Conservation (phyloP, 208 protist genomes). For the Blechomonas ayalai region DNA sequence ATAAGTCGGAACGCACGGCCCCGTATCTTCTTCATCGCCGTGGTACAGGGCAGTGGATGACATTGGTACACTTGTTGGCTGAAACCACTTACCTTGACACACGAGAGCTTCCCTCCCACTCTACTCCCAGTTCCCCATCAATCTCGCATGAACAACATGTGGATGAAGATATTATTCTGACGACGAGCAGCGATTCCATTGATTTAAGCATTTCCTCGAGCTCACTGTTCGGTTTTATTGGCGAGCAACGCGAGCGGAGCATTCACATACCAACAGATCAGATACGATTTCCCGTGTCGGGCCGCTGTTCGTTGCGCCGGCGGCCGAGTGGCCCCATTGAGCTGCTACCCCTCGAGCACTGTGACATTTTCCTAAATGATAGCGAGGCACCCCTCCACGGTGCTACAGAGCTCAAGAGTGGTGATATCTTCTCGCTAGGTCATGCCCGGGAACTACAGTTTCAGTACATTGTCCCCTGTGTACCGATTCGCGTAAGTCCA, state of each 20-base stretch:
- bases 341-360: conserved; percentile 10
- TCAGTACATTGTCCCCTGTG: conserved; percentile 56
- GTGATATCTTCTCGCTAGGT: conserved; percentile 51
- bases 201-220: no score
- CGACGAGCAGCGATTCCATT: no score
- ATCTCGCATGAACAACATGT: neutral
- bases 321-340: conserved; percentile 8
- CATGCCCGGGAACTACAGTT: conserved; percentile 45
- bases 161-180: no score
- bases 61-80: conserved; percentile 35
- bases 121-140: no score
- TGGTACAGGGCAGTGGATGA: conserved; percentile 61
- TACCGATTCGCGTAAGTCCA: no score
- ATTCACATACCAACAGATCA: no score
- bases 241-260: conserved; percentile 5
- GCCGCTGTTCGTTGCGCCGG: conserved; percentile 15
- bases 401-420: conserved; percentile 27
- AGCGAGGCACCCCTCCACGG: conserved; percentile 5
- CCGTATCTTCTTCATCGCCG: conserved; percentile 73
- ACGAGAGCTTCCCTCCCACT: no score
- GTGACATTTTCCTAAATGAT: conserved; percentile 33
- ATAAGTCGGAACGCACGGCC: conserved; percentile 15
- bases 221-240: no score
- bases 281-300: no score
- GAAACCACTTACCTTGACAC: conserved; percentile 28